Evolutionary conservation across 140 eudicot species (phyloP), one percentile per base, ranked within the genome.

Genomic region (Stevia rebaudiana): DNA sequence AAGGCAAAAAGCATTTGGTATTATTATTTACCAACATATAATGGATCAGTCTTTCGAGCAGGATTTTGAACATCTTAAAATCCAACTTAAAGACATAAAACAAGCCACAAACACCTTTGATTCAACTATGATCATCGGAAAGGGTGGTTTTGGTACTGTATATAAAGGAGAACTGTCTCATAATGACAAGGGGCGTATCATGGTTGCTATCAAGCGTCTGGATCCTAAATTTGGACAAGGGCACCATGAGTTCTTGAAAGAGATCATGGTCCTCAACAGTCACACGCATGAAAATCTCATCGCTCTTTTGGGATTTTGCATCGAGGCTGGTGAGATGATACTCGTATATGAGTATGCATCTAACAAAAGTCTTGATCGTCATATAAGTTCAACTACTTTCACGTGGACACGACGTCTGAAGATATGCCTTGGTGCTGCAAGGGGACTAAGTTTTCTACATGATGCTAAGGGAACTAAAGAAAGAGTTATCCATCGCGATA

Each of bases 341-440:
- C 60, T 53, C 10, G 57, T 50, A 0, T 50, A 50, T 0, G 21
- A 56, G 24, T 17, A 30, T 56, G 63, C 63, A 15, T 56, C 44
- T 16, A 15, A 17, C 0, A 3, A 39, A 65, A 49, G 71, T 35
- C 60, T 51, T 4, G 39, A 65, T 19, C 8, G 24, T 13, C 71
- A 65, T 36, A 12, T 65, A 17, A 19, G 16, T 3, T n/a, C 50
- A 9, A 21, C 39, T 19, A 1, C 1, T 50, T 42, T 65, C 11
- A 65, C 61, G 1, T 65, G 71, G 71, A 65, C 3, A 9, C 49
- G 13, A 18, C 49, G 61, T 50, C 24, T 65, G 15, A 65, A 19
- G 11, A 50, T 23, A 50, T 50, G 71, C 50, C 37, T 65, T 18
- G 61, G 0, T 3, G 61, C 49, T 3, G 71, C 61, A 12, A 35